A percentile compares a stretch with the other conserved stretches of the same genome.
Conservation (phyloP, 1,284 basidiomycete species). For the Inonotus hispidus region DNA sequence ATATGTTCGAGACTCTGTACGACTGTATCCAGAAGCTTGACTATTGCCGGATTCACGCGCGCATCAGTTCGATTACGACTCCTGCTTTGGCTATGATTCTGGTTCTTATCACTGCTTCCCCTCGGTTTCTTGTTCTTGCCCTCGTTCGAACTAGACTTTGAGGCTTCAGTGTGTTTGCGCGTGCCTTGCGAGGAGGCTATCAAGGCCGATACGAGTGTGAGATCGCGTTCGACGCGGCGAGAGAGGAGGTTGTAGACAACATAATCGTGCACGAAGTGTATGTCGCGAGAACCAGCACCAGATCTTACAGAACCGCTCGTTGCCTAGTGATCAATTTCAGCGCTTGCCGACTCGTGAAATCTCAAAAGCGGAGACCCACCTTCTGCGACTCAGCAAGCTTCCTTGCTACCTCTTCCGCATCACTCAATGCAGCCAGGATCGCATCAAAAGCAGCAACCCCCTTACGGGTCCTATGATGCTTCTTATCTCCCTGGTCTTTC, state of each 20-base stretch:
- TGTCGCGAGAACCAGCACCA: slow-evolving; percentile 53
- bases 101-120: neutral
- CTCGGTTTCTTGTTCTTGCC: slow-evolving; percentile 14
- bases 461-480: slow-evolving; percentile 53
- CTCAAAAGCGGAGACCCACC: slow-evolving; percentile 35
- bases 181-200: slow-evolving; percentile 37
- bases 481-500: slow-evolving; percentile 36
- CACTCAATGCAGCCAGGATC: slow-evolving; percentile 76
- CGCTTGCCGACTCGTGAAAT: neutral
- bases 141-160: slow-evolving; percentile 32
- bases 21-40: slow-evolving; percentile 84
- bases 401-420: slow-evolving; percentile 79
- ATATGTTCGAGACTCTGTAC: slow-evolving; percentile 81
- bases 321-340: slow-evolving; percentile 23
- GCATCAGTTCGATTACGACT: slow-evolving; percentile 39
- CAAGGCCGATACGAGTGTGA: slow-evolving; percentile 71
- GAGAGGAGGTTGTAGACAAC: slow-evolving; percentile 83
- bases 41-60: slow-evolving; percentile 73
- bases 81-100: neutral
- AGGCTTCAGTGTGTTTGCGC: slow-evolving; percentile 23
- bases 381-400: slow-evolving; percentile 78
- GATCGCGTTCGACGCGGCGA: slow-evolving; percentile 82
- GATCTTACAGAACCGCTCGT: slow-evolving; percentile 27
- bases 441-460: slow-evolving; percentile 81
- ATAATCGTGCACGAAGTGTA: slow-evolving; percentile 81